These are phyloP conservation scores for Lasiosphaeriaceae sp. DNA, from an alignment of 495 filamentous ascomycete species.

Conservation along the genomic window DNA sequence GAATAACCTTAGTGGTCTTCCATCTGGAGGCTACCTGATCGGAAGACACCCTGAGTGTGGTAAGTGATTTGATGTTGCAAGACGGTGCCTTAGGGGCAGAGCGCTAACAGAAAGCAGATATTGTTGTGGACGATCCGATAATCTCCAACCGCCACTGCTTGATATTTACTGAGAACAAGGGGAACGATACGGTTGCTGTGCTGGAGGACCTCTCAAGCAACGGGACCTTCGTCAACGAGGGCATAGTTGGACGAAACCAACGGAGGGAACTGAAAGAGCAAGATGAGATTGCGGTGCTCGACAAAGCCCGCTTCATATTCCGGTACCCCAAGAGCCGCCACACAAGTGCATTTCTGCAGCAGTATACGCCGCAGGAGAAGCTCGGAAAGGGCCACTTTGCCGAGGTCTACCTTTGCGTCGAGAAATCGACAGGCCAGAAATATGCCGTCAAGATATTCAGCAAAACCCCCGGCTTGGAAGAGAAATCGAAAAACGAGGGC, in stretches of 20 bases:
- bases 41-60: conserved; percentile 93
- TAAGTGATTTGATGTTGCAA: conserved; percentile 40
- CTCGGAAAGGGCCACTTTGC: conserved; percentile 97
- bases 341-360: conserved; percentile 75
- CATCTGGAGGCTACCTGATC: conserved; percentile 84
- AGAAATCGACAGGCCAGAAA: conserved; percentile 73
- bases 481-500: conserved; percentile 75
- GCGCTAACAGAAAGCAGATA: conserved; percentile 52
- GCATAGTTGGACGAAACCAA: conserved; percentile 86
- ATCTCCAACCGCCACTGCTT: conserved; percentile 96
- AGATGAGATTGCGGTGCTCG: conserved; percentile 83
- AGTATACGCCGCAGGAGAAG: conserved; percentile 79
- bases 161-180: conserved; percentile 81
- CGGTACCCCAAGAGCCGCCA: conserved; percentile 75
- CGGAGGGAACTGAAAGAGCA: conserved; percentile 79
- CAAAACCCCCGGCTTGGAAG: conserved; percentile 71
- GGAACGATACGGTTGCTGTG: conserved; percentile 73
- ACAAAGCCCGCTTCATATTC: conserved; percentile 82
- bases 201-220: conserved; percentile 94
- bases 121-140: conserved; percentile 70
- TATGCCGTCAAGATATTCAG: conserved; percentile 96
- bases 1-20: conserved; percentile 50
- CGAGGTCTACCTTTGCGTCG: conserved; percentile 85
- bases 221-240: conserved; percentile 93
- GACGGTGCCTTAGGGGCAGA: no score